Evolutionary conservation across 108 stramenopile species (phyloP).

Genomic region (Conticribra guillardii): DNA sequence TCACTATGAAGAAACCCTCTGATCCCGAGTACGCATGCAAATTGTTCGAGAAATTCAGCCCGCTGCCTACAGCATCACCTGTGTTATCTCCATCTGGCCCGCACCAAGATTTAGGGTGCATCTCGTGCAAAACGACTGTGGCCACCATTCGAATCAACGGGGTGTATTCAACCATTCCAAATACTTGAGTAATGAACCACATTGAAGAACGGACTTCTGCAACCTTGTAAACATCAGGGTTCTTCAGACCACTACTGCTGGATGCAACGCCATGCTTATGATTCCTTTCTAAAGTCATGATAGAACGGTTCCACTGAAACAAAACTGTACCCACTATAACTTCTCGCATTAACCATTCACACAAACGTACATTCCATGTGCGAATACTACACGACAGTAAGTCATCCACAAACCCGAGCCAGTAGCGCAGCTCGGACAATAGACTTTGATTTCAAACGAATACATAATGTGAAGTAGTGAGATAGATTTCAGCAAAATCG

Average conservation of each 20-base stretch:
- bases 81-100: not conserved
- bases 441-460: too few species aligned
- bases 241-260: constrained; percentile 10
- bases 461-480: too few species aligned
- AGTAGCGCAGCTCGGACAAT: constrained; percentile 53
- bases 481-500: too few species aligned
- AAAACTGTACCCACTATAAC: constrained; percentile 63
- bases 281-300: not conserved
- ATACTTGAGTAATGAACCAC: constrained; percentile 40
- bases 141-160: constrained; percentile 35
- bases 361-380: constrained; percentile 73
- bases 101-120: constrained; percentile 32
- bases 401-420: constrained; percentile 78
- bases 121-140: constrained; percentile 28
- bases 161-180: constrained; percentile 40
- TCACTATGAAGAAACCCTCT: constrained; percentile 15
- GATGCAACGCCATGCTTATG: too few species aligned
- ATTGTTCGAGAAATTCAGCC: too few species aligned
- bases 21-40: not conserved
- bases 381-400: constrained; percentile 74
- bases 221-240: constrained; percentile 30
- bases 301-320: constrained; percentile 40
- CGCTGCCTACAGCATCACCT: constrained; percentile 3
- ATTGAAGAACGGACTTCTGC: constrained; percentile 45
- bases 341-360: constrained; percentile 67